phyloP scores from a whole-genome alignment of 2,329 filamentous ascomycete genomes.

The Pseudohalonectria lignicola region DNA sequence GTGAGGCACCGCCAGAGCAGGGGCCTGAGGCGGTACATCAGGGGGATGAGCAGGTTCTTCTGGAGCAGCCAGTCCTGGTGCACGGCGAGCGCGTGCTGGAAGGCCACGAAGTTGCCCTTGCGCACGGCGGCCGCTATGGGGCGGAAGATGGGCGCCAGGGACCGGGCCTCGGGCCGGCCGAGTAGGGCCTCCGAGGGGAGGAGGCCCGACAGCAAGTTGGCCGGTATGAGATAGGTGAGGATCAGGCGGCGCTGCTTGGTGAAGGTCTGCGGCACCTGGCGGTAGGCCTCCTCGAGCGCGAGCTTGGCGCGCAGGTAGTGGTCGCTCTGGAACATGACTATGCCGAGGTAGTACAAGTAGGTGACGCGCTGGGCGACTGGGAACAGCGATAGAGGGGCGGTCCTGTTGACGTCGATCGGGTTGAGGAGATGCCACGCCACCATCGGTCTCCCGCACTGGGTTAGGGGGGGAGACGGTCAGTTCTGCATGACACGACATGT shows the following conservation, averaged over 20 bases:
- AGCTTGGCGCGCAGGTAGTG: slow-evolving; percentile 69
- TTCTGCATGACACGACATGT: too few relatives aligned
- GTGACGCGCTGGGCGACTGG: slow-evolving; percentile 81
- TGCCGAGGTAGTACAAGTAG: slow-evolving; percentile 88
- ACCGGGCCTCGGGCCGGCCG: slow-evolving; percentile 56
- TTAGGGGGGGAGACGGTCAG: neutral
- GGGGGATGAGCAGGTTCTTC: slow-evolving; percentile 63
- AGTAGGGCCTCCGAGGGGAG: slow-evolving; percentile 63
- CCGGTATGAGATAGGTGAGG: slow-evolving; percentile 71
- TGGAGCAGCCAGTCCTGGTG: slow-evolving; percentile 64
- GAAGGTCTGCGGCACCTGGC: slow-evolving; percentile 51
- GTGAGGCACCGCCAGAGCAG: slow-evolving; percentile 77
- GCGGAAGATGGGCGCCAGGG: slow-evolving; percentile 54
- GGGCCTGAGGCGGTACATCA: slow-evolving; percentile 68
- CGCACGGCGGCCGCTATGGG: slow-evolving; percentile 65
- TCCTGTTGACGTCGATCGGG: too few relatives aligned
- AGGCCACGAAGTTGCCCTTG: slow-evolving; percentile 62
- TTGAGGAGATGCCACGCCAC: slow-evolving; percentile 3
- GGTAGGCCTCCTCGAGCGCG: slow-evolving; percentile 69
- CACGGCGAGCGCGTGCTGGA: slow-evolving; percentile 55
- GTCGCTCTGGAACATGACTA: slow-evolving; percentile 77
- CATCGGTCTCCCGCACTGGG: slow-evolving; percentile 2
- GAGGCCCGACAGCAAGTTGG: slow-evolving; percentile 74
- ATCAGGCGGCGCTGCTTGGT: slow-evolving; percentile 68
- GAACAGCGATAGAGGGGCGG: slow-evolving; percentile 66